A percentile compares a stretch with the other conserved stretches of the same genome.
These are phyloP conservation scores for Evernia prunastri DNA, from an alignment of 495 filamentous ascomycete species.

Conservation along the genomic window DNA sequence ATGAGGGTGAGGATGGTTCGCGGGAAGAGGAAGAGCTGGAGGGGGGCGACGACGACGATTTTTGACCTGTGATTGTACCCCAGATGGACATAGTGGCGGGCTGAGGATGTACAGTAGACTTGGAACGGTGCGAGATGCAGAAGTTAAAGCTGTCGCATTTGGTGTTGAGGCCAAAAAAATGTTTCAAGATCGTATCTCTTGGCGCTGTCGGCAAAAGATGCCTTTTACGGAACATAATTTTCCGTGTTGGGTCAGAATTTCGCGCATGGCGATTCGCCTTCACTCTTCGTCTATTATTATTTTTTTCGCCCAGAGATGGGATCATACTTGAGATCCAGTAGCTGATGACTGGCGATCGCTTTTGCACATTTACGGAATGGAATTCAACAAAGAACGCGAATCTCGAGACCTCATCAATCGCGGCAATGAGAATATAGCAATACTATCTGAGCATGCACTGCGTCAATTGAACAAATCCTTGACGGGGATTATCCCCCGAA, in stretches of 20 bases:
- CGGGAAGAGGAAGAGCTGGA: constrained; percentile 21
- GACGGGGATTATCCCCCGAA: background rate
- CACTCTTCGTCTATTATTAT: background rate
- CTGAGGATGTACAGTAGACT: background rate
- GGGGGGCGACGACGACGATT: constrained; percentile 48
- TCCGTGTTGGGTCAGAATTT: background rate
- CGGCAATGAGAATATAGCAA: background rate
- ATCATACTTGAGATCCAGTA: background rate
- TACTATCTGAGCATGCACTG: constrained; percentile 17
- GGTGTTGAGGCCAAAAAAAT: constrained; percentile 11
- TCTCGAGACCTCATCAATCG: background rate
- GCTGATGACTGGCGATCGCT: background rate
- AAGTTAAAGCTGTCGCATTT: background rate
- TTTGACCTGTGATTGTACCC: constrained; percentile 81
- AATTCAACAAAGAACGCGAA: background rate
- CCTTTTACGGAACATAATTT: background rate
- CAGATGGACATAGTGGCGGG: constrained; percentile 64
- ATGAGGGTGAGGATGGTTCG: constrained; percentile 25
- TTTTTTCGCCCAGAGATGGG: background rate
- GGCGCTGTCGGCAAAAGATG: constrained; percentile 14
- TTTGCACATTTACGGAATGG: background rate
- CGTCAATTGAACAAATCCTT: constrained; percentile 20
- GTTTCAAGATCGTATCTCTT: background rate
- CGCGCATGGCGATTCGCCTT: no score
- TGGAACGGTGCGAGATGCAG: background rate